Evolutionary conservation across 352 stramenopile species (phyloP), one percentile per base, ranked within the genome.

Genomic region (Hyaloperonospora arabidopsidis): DNA sequence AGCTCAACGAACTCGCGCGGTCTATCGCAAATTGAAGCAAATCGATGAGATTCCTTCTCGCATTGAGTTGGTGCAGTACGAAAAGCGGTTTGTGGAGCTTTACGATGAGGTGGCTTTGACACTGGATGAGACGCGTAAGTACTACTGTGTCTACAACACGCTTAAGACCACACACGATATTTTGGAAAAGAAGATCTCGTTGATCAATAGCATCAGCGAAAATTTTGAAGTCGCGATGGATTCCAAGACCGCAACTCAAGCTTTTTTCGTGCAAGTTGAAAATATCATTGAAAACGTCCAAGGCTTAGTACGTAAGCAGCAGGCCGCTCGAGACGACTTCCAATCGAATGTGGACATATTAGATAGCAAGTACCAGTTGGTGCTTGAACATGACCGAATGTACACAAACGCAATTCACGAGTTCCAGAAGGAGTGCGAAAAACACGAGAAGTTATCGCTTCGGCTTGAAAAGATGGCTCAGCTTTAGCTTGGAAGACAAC

Each of bases 61-160:
- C 13, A 82, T 83, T 19, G 88, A 97, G 62, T 57, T 97, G 2
- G 64, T 97, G 39, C 88, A 97, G 67, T 97, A 96, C 55, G 86
- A 96, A 51, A 89, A 87, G 54, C 76, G 88, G 1, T 95, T 96
- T 25, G 34, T 84, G 2, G 88, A 97, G 55, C 68, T 97, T 1
- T 96, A 92, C 36, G 79, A 96, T 22, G 73, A 95, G 63, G 81
- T 95, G 2, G 77, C 81, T 6, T 60, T 90, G 49, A 95, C 89
- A 19, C 64, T 96, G 14, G 88, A 97, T 15, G 88, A 97, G 63
- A 95, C 84, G 8, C 71, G 85, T 14, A 93, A 93, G 59, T 94
- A 96, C 55, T 95, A 86, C 43, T 80, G 67, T 49, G 74, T 87
- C 7, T 95, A 95, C 58, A 96, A 97, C 57, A 89, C 80, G 14